Base-by-base conservation (phyloP, 2,329 filamentous ascomycete genomes). In the Cladosporium cucumerinum region DNA sequence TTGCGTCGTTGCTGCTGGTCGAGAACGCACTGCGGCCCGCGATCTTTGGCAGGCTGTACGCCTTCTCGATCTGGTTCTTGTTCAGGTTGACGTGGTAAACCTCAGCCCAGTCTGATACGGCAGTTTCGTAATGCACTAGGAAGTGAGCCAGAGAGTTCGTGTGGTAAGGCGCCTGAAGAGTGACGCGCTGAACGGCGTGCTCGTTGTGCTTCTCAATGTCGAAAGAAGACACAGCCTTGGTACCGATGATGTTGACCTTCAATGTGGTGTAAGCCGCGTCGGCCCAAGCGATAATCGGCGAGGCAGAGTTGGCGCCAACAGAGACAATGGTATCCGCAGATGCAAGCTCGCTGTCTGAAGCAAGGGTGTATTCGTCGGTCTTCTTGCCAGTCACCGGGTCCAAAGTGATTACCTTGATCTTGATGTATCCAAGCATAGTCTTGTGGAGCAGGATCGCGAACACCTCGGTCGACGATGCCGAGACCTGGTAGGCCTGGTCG, bases 81-180 rank as follows among this genome's bases (percentile, higher is more conserved):
- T 89, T 89, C 60, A 91, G 77, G 70, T 96, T 86, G 66, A 96
- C 85, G 72, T 96, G 92, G 74, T 89, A 97, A 32, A 98, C 89
- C 67, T 96, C 90, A 3, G 90, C 94, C 81, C 90, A 92, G 74
- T 93, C 91, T 21, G 87, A 87, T 2, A 81, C 81, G 39, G 82
- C 82, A 0, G 91, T 91, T 71, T 88, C 84, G 71, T 87, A 92
- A 70, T 97, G 91, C 5, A 97, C 90, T 34, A 97, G 81, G 79
- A 97, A 96, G 79, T 96, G 92, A 43, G 92, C 83, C 54, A 87
- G 82, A 4, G 91, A 89, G 72, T 90, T 89, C 32, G 87, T 79
- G 63, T 89, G 82, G 69, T 88, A 87, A 18, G 92, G 89, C 0
- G 91, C 90, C 73, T 96, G 91, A 25, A 97, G 82, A 2, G 79